A percentile compares a stretch with the other conserved stretches of the same genome.
Evolutionary conservation across 257 asterid species (phyloP).

Genomic region (Jasminum sambac): DNA sequence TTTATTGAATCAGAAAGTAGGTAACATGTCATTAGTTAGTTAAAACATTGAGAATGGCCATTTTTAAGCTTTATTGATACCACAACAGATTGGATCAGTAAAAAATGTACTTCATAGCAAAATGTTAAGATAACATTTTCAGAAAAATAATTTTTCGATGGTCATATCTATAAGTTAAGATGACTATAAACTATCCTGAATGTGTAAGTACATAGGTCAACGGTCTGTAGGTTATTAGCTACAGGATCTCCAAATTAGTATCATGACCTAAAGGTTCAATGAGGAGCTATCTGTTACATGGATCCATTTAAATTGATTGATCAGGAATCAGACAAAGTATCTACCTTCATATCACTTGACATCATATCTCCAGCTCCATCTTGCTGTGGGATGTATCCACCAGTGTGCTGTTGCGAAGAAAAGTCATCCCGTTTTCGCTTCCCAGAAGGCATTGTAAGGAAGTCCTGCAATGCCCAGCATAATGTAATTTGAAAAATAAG

Average conservation of each 20-base stretch:
- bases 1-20: conserved; percentile 13
- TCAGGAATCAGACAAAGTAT: conserved; percentile 1
- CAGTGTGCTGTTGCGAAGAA: conserved; percentile 60
- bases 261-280: conserved; percentile 6
- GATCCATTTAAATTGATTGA: neutral
- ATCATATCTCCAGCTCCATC: conserved; percentile 80
- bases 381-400: conserved; percentile 92
- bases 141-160: conserved; percentile 14
- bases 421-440: conserved; percentile 87
- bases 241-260: conserved; percentile 15
- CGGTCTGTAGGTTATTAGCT: conserved; percentile 6
- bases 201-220: conserved; percentile 10
- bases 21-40: neutral
- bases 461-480: conserved; percentile 54
- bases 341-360: conserved; percentile 57
- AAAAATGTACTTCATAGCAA: neutral
- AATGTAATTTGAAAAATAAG: neutral
- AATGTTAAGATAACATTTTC: conserved; percentile 1
- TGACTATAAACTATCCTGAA: conserved; percentile 11
- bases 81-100: neutral
- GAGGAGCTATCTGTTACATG: neutral
- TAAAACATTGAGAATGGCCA: neutral
- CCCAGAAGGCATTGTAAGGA: conserved; percentile 63
- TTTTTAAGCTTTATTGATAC: neutral
- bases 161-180: neutral